Conservation (phyloP, 2,329 filamentous ascomycete species). For the Botryotinia calthae region DNA sequence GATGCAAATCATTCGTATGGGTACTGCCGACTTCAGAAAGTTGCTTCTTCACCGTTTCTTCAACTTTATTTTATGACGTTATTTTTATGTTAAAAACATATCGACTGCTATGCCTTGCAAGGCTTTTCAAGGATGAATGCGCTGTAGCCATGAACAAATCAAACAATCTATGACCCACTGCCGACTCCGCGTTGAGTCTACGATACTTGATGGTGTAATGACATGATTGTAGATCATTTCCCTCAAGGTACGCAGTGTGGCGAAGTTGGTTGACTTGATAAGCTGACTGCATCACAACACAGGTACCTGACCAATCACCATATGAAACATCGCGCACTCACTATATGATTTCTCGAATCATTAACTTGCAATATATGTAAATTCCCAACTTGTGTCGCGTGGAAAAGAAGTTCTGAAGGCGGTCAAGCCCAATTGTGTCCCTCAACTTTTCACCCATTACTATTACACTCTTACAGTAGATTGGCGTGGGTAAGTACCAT, state of each 20-base stretch:
- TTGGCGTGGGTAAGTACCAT: neutral
- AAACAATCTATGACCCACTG: neutral
- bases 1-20: neutral
- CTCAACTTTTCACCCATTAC: too few species aligned
- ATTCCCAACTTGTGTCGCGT: neutral
- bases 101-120: neutral
- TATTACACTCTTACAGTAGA: neutral
- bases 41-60: neutral
- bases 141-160: neutral
- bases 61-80: neutral
- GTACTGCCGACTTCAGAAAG: too few species aligned
- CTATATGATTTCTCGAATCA: neutral
- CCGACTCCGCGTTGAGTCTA: neutral
- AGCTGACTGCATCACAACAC: neutral
- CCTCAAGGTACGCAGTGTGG: neutral
- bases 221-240: neutral
- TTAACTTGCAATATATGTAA: neutral
- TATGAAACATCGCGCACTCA: neutral
- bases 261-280: neutral
- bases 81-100: neutral
- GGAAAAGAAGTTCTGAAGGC: neutral
- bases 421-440: neutral
- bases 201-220: neutral
- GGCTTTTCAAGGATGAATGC: neutral
- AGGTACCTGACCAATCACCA: neutral